phyloP scores from a whole-genome alignment of 2,329 filamentous ascomycete species.

The Zalaria sp. region DNA sequence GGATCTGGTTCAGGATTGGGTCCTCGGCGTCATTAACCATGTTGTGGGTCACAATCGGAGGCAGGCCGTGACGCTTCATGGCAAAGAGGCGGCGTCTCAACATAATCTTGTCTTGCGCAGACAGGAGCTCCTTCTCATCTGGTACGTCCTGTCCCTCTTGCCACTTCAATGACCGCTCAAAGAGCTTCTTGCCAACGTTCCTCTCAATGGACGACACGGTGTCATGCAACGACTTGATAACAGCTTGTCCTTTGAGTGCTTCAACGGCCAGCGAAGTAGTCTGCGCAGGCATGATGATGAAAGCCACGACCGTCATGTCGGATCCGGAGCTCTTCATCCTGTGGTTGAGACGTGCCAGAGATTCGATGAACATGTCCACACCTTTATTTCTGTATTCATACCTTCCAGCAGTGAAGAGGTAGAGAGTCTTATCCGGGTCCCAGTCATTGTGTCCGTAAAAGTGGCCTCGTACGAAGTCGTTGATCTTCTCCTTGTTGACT shows the following conservation, averaged over 20 bases:
- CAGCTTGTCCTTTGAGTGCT: conserved; percentile 88
- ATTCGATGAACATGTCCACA: conserved; percentile 99
- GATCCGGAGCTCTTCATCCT: conserved; percentile 72
- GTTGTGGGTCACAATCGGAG: conserved; percentile 96
- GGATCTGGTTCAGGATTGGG: conserved; percentile 88
- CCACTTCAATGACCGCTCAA: conserved; percentile 89
- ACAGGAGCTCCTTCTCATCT: conserved; percentile 93
- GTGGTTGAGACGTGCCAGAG: conserved; percentile 86
- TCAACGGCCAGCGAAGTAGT: conserved; percentile 91
- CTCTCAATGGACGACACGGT: conserved; percentile 87
- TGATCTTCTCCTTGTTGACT: conserved; percentile 92
- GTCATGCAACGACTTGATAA: conserved; percentile 90
- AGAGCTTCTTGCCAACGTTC: conserved; percentile 84
- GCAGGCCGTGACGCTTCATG: conserved; percentile 84
- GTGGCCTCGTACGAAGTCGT: conserved; percentile 93
- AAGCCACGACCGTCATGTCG: conserved; percentile 89
- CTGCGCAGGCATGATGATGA: conserved; percentile 97
- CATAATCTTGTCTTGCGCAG: conserved; percentile 80
- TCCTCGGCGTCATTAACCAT: conserved; percentile 92
- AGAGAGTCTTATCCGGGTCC: conserved; percentile 88
- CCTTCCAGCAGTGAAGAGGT: conserved; percentile 91
- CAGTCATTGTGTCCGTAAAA: conserved; percentile 99
- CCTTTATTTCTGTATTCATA: conserved; percentile 99
- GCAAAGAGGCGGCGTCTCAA: conserved; percentile 84
- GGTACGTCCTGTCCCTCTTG: conserved; percentile 87